Evolutionary conservation across 495 filamentous ascomycete genomes (phyloP).

Genomic region (Cercophora scortea): DNA sequence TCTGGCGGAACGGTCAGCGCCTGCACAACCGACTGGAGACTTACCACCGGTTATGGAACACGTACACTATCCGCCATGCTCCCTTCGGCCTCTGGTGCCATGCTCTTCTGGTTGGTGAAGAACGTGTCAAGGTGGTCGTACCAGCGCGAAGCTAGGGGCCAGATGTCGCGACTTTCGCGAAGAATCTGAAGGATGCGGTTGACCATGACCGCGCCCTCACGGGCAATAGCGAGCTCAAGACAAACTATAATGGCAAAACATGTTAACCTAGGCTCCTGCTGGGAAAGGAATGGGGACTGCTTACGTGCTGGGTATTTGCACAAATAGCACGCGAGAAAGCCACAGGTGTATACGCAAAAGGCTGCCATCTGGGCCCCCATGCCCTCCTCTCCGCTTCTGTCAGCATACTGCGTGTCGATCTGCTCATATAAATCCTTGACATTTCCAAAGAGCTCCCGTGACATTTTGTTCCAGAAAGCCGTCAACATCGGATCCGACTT

Average conservation of each 20-base stretch:
- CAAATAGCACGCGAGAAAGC: slow-evolving; percentile 38
- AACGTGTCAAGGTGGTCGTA: slow-evolving; percentile 35
- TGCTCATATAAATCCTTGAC: slow-evolving; percentile 37
- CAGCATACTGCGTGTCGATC: slow-evolving; percentile 37
- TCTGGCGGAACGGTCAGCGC: slow-evolving; percentile 6
- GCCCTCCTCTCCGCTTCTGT: slow-evolving; percentile 31
- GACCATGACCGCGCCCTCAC: slow-evolving; percentile 31
- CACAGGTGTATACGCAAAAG: slow-evolving; percentile 45
- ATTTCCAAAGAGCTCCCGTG: slow-evolving; percentile 38
- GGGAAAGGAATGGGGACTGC: background rate
- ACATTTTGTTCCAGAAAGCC: slow-evolving; percentile 36
- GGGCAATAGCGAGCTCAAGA: slow-evolving; percentile 23
- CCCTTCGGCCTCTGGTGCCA: slow-evolving; percentile 24
- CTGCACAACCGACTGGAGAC: too few relatives aligned
- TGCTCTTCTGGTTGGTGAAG: slow-evolving; percentile 26
- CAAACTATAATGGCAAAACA: slow-evolving; percentile 17
- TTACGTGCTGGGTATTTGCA: slow-evolving; percentile 38
- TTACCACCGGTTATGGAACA: background rate
- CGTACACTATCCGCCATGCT: slow-evolving; percentile 42
- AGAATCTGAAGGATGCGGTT: slow-evolving; percentile 31
- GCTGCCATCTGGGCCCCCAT: slow-evolving; percentile 44
- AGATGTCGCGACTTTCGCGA: slow-evolving; percentile 32
- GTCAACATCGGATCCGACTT: slow-evolving; percentile 24
- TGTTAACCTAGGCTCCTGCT: background rate
- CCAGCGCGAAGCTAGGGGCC: slow-evolving; percentile 40